Evolutionary conservation across 2,329 filamentous ascomycete species (phyloP).

Genomic region (Ophiostoma australiae): DNA sequence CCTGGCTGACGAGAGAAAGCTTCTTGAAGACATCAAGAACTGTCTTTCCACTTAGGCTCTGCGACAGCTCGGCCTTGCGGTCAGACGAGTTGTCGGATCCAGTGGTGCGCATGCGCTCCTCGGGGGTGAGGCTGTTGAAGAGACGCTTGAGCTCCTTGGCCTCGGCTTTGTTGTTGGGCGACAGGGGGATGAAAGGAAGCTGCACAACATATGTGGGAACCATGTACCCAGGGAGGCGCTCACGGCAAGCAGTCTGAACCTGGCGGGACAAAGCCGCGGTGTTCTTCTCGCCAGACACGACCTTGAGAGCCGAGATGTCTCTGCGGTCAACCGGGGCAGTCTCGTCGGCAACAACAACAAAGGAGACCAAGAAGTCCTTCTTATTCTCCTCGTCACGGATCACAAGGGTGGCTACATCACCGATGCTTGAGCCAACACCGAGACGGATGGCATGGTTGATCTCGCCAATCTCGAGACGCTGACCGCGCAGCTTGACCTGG

Average conservation of each 20-base stretch:
- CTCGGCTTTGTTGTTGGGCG: slow-evolving; percentile 86
- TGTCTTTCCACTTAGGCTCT: background rate
- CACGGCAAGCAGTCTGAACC: slow-evolving; percentile 60
- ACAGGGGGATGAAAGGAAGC: slow-evolving; percentile 69
- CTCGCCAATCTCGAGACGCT: slow-evolving; percentile 83
- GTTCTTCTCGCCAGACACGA: slow-evolving; percentile 1
- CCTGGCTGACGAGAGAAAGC: slow-evolving; percentile 44
- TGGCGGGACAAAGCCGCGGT: slow-evolving; percentile 38
- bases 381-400: slow-evolving; percentile 63
- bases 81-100: slow-evolving; percentile 38
- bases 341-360: slow-evolving; percentile 46
- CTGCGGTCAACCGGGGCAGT: background rate
- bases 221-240: slow-evolving; percentile 77
- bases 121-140: slow-evolving; percentile 57
- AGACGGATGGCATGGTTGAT: slow-evolving; percentile 78
- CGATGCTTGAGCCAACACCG: slow-evolving; percentile 47
- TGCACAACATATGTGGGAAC: slow-evolving; percentile 78
- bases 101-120: slow-evolving; percentile 57
- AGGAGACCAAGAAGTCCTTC: slow-evolving; percentile 80
- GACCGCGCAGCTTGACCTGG: slow-evolving; percentile 85
- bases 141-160: slow-evolving; percentile 61
- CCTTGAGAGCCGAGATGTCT: background rate
- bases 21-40: slow-evolving; percentile 43
- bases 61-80: background rate
- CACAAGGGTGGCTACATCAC: slow-evolving; percentile 73